Conservation (phyloP, 441 rosid genomes). For the Breynia disticha region DNA sequence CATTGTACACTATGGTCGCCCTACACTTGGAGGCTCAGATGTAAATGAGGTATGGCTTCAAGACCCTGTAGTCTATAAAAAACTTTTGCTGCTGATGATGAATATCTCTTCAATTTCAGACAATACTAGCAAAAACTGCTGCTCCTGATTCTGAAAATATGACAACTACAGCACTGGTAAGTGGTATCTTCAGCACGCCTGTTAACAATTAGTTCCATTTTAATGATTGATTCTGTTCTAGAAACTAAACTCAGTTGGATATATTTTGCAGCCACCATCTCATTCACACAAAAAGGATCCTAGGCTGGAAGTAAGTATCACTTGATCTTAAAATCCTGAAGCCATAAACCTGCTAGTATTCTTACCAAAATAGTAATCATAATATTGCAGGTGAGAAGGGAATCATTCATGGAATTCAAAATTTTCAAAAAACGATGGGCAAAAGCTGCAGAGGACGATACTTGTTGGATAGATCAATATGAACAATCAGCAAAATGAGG, state of each 20-base stretch:
- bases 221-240: neutral
- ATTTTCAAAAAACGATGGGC: slow-evolving; percentile 61
- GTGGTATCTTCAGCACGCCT: slow-evolving; percentile 5
- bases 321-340: neutral
- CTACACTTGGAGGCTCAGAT: slow-evolving; percentile 52
- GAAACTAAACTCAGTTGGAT: neutral
- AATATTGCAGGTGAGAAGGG: slow-evolving; percentile 53
- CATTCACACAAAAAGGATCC: slow-evolving; percentile 24
- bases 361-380: neutral
- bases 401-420: slow-evolving; percentile 63
- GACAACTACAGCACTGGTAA: neutral
- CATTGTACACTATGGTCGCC: slow-evolving; percentile 66
- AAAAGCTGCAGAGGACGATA: slow-evolving; percentile 46
- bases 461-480: slow-evolving; percentile 82
- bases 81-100: neutral
- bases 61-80: too few relatives aligned
- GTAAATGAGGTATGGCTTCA: slow-evolving; percentile 26
- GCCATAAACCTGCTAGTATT: too few relatives aligned
- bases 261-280: slow-evolving; percentile 23
- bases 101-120: neutral
- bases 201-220: neutral
- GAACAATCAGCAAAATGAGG: slow-evolving; percentile 8
- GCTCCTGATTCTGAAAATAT: slow-evolving; percentile 9
- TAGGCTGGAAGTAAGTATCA: slow-evolving; percentile 40
- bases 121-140: slow-evolving; percentile 1